These are phyloP conservation scores for Hibiscus tridactylites DNA, from an alignment of 345 rosid species.

Conservation along the genomic window DNA sequence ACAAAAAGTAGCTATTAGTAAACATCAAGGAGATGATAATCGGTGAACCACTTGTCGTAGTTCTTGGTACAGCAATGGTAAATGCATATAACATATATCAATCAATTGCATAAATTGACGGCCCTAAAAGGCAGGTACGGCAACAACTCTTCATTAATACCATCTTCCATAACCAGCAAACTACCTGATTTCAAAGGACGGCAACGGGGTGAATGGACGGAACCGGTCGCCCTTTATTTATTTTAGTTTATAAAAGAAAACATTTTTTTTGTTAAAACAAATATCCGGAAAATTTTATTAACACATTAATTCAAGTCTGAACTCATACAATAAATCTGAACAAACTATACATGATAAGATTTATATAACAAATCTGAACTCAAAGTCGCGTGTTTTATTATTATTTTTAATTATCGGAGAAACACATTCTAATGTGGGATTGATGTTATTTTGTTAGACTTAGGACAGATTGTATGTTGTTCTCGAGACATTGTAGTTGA, in stretches of 20 bases:
- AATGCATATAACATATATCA: not conserved
- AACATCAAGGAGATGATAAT: not conserved
- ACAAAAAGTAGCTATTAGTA: not conserved
- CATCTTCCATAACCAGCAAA: not conserved
- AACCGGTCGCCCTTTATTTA: too few species aligned
- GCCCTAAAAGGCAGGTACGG: not conserved
- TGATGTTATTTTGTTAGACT: not conserved
- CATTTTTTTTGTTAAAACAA: too few species aligned
- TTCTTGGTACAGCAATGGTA: not conserved
- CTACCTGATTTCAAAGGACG: not conserved
- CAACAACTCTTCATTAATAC: not conserved
- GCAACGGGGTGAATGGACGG: not conserved
- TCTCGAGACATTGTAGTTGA: not conserved
- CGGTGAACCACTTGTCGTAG: not conserved
- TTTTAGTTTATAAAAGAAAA: too few species aligned
- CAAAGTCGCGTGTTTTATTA: too few species aligned
- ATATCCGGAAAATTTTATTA: too few species aligned
- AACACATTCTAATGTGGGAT: not conserved
- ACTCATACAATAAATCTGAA: too few species aligned
- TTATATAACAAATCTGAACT: too few species aligned
- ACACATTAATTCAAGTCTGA: too few species aligned
- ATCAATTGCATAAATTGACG: not conserved
- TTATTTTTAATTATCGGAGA: not conserved
- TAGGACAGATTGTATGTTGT: not conserved
- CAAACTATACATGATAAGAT: too few species aligned